A percentile compares a stretch with the other conserved stretches of the same genome.
Conservation (phyloP, 306 rosid species). For the Rosa multiflora region DNA sequence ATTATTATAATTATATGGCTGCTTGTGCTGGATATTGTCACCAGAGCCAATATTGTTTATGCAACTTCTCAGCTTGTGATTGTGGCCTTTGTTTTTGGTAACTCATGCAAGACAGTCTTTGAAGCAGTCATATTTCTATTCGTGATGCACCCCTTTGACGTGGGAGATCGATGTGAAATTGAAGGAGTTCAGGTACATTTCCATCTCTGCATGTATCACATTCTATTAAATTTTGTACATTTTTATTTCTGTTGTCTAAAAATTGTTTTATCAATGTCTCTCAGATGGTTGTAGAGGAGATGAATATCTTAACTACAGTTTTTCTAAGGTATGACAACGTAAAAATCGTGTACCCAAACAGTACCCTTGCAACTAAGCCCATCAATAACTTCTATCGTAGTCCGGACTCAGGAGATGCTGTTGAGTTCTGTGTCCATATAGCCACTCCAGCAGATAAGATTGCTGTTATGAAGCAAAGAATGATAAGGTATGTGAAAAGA, state of each 20-base stretch:
- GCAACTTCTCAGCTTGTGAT: slow-evolving; percentile 83
- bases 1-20: slow-evolving; percentile 63
- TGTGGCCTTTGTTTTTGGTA: slow-evolving; percentile 87
- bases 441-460: slow-evolving; percentile 77
- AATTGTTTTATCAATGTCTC: slow-evolving; percentile 14
- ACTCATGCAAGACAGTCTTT: slow-evolving; percentile 84
- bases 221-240: background rate
- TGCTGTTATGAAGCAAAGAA: slow-evolving; percentile 57
- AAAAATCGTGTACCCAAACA: slow-evolving; percentile 63
- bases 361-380: slow-evolving; percentile 65
- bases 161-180: slow-evolving; percentile 94
- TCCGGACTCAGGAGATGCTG: slow-evolving; percentile 82
- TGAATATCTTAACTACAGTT: slow-evolving; percentile 94
- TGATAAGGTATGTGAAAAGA: slow-evolving; percentile 44
- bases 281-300: slow-evolving; percentile 98
- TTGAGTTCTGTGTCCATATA: slow-evolving; percentile 72
- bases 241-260: slow-evolving; percentile 18
- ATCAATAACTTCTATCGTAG: slow-evolving; percentile 83
- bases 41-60: slow-evolving; percentile 62
- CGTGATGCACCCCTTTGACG: slow-evolving; percentile 91
- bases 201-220: slow-evolving; percentile 8
- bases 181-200: slow-evolving; percentile 67
- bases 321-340: slow-evolving; percentile 72
- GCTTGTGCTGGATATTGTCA: slow-evolving; percentile 68
- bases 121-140: slow-evolving; percentile 85